phyloP scores from a whole-genome alignment of 2,329 filamentous ascomycete species.

The Pseudocercospora macadamiae region DNA sequence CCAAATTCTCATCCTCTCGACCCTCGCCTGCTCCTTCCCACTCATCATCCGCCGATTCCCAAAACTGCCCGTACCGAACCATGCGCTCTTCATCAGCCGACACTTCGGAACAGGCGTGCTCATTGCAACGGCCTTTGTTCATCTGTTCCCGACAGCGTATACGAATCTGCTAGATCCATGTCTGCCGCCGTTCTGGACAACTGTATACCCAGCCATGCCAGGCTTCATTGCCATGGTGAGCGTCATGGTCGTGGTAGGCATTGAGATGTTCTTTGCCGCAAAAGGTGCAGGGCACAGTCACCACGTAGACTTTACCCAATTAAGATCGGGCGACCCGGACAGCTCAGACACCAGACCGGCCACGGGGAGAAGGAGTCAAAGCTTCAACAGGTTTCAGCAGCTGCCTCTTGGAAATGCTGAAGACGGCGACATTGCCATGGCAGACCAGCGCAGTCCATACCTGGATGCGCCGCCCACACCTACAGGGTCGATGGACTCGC shows the following conservation, averaged over 20 bases:
- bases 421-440: constrained; percentile 20
- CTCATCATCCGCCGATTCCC: constrained; percentile 63
- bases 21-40: constrained; percentile 63
- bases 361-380: constrained; percentile 26
- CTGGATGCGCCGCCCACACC: constrained; percentile 22
- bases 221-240: constrained; percentile 81
- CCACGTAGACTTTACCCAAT: constrained; percentile 41
- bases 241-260: constrained; percentile 77
- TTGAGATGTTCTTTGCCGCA: constrained; percentile 88
- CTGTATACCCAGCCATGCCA: constrained; percentile 76
- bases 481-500: constrained; percentile 5
- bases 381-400: constrained; percentile 35
- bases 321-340: constrained; percentile 29
- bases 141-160: constrained; percentile 66
- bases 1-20: constrained; percentile 59
- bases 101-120: constrained; percentile 63
- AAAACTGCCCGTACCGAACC: constrained; percentile 60
- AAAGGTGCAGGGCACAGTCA: constrained; percentile 64
- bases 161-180: constrained; percentile 64
- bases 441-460: constrained; percentile 28
- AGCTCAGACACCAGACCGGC: constrained; percentile 20
- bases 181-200: constrained; percentile 76
- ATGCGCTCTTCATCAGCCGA: constrained; percentile 61
- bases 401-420: constrained; percentile 23
- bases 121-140: constrained; percentile 61